A percentile compares a stretch with the other conserved stretches of the same genome.
phyloP scores from a whole-genome alignment of 345 rosid species.

The Acer negundo region DNA sequence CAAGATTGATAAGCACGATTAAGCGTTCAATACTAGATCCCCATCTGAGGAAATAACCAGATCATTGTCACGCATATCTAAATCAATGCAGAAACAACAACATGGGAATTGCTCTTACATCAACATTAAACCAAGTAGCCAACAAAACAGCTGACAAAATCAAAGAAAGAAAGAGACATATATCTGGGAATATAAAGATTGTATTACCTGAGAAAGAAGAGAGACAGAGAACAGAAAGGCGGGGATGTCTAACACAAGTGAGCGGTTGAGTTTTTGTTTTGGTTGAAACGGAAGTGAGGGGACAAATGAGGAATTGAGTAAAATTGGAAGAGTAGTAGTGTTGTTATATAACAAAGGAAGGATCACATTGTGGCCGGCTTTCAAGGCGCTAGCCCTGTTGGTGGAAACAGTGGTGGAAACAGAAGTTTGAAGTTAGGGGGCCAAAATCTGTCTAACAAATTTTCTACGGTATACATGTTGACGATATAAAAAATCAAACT shows the following conservation, averaged over 20 bases:
- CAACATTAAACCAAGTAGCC: background rate
- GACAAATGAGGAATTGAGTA: background rate
- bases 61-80: background rate
- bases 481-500: no score
- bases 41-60: background rate
- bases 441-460: no score
- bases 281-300: no score
- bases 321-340: background rate
- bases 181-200: background rate
- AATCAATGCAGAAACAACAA: background rate
- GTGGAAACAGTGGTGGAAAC: no score
- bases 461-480: no score
- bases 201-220: conserved; percentile 12
- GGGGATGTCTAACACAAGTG: background rate
- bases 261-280: no score
- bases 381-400: no score
- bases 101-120: background rate
- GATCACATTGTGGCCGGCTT: no score
- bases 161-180: background rate
- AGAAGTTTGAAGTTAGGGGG: no score
- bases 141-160: background rate
- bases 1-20: background rate
- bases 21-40: background rate
- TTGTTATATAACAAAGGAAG: no score
- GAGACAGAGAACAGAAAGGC: background rate